Base-by-base conservation (phyloP, 1,284 basidiomycete genomes). In the Ganoderma sinense region DNA sequence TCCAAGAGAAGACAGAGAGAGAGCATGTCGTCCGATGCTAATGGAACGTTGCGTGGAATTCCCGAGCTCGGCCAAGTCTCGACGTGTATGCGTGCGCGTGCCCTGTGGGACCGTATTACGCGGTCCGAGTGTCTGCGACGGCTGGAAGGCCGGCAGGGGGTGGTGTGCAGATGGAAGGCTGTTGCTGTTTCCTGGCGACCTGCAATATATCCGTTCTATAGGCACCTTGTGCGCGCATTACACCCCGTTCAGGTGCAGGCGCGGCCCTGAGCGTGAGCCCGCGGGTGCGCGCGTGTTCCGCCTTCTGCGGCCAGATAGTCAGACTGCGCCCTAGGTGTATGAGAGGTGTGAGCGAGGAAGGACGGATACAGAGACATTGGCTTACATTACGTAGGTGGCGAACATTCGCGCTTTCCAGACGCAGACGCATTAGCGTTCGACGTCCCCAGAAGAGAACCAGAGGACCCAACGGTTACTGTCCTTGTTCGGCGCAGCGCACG, bases 121-220 rank as follows among this genome's bases (percentile, higher is more conserved):
- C 23, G 56, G 33, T 39, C 33, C 39, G 33, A 11, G 33, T 39
- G 33, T 23, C 56, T 59, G 33, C 10, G 33, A 59, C 31, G 20
- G 56, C 56, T 59, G 31, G 56, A 39, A 59, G 33, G 11, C 20
- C 33, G 56, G 31, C 55, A 36, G 36, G 56, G 29, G 4, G 2
- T 39, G 36, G 36, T 36, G 3, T 36, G 6, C 36, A n/a, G 56
- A 59, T 39, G 20, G 56, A 59, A 59, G 33, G 29, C 56, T 59
- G 56, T 59, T 59, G 29, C 56, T 59, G 56, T 59, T 39, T 39
- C 56, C 56, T 39, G 33, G 33, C 29, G 56, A 59, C 56, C 20
- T 39, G 56, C 56, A 59, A 59, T 59, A 39, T 59, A 59, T 59
- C 56, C 31, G 33, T 59, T 39, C 56, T 59, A 59, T 33, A 33